Base-by-base conservation (phyloP, 83 land plant species). In the Picea abies region DNA sequence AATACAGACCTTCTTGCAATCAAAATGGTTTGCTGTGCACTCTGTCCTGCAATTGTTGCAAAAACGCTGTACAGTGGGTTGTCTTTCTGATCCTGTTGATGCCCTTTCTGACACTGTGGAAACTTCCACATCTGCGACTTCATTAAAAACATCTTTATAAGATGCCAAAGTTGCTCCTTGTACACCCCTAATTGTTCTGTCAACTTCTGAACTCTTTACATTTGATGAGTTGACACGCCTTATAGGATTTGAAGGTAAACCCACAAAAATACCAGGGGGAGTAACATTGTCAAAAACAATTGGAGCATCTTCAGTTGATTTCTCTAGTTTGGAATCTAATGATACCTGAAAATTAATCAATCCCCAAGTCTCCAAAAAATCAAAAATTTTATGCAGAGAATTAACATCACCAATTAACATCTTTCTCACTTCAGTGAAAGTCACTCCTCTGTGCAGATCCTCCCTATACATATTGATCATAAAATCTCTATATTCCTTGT, bases 401-500 rank as follows among this genome's bases (percentile, higher is more conserved):
- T 81, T 85, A 49, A 96, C 96, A 78, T 97, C 99, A 14, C 99
- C 99, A 22, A 94, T 83, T 16, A 97, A 85, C 65, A 92, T 87
- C 78, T 93, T 94, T 17, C 99, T 84, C 20, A 97, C 82, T 58
- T 97, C 94, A 29, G 94, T 94, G 87, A 96, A 97, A n/a, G 89
- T 94, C 76, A 96, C 89, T 79, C 88, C 77, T 56, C 87, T 81
- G 16, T 86, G 81, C 19, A 93, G 96, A 64, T 96, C 90, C 76
- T 97, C 99, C 82, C 97, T 83, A 90, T 90, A 96, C 83, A 90
- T 96, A 85, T 86, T 90, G 77, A 97, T 96, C 37, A 97, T 93
- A 83, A 97, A 97, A 76, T 97, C 98, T 49, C 99, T 77, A 85
- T 94, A 97, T 76, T 96, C 98, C 83, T 93, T 97, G 91, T 97